Conservation (phyloP, 495 filamentous ascomycete genomes). For the Xylaria longipes region DNA sequence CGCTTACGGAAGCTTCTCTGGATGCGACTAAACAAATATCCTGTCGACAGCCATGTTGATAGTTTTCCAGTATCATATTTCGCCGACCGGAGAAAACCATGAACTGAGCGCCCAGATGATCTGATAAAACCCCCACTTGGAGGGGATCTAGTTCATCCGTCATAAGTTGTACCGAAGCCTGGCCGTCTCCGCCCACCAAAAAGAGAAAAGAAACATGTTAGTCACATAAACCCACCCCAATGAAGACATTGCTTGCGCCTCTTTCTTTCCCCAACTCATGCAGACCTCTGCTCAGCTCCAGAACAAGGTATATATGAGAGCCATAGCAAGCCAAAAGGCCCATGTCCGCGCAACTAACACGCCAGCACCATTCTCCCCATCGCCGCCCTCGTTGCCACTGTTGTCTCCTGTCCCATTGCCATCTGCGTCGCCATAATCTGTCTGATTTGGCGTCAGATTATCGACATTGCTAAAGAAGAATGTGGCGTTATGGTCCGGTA, state of each 20-base stretch:
- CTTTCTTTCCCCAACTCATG: background rate
- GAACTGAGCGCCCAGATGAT: background rate
- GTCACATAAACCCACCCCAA: constrained; percentile 1
- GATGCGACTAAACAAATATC: background rate
- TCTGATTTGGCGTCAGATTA: constrained; percentile 67
- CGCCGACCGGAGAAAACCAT: background rate
- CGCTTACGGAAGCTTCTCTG: constrained; percentile 1
- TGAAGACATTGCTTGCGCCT: background rate
- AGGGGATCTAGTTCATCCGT: background rate
- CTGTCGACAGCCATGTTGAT: background rate
- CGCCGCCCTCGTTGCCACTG: background rate
- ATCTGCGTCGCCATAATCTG: constrained; percentile 39
- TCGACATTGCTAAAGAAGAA: constrained; percentile 66
- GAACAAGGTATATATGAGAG: constrained; percentile 25
- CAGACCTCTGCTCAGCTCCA: background rate
- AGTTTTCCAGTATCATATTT: background rate
- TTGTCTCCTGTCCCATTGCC: background rate
- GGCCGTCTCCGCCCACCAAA: background rate
- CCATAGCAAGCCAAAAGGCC: constrained; percentile 26
- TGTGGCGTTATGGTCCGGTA: constrained; percentile 61
- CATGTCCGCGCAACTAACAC: constrained; percentile 19
- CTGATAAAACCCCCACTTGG: background rate
- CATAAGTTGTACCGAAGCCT: background rate
- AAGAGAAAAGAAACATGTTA: background rate
- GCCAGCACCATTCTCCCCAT: constrained; percentile 21